Evolutionary conservation across 768 basidiomycete species (phyloP).

Genomic region (Lactifluus hygrophoroides): DNA sequence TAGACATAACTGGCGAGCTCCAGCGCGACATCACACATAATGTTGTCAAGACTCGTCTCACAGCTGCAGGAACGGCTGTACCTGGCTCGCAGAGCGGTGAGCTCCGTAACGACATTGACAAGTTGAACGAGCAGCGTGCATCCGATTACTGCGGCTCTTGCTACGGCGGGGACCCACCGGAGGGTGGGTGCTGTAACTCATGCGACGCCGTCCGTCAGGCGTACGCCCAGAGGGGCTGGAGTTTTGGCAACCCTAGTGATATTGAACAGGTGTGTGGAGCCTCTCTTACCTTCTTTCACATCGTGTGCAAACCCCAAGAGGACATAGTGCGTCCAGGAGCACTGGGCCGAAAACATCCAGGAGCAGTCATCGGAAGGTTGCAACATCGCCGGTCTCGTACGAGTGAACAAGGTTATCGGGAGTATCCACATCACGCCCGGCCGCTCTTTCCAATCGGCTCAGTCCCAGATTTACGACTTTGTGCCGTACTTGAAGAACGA

Average conservation of each 20-base stretch:
- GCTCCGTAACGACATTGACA: conserved; percentile 83
- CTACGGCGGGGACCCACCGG: conserved; percentile 77
- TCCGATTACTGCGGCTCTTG: conserved; percentile 88
- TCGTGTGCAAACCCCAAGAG: not conserved
- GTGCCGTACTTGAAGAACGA: conserved; percentile 92
- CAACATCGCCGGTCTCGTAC: conserved; percentile 83
- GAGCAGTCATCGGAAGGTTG: conserved; percentile 93
- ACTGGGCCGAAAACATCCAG: conserved; percentile 89
- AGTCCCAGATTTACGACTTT: conserved; percentile 74
- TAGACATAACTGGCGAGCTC: conserved; percentile 96
- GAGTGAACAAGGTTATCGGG: conserved; percentile 95
- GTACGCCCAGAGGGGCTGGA: conserved; percentile 92
- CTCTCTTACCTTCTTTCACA: not conserved
- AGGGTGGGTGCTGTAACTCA: conserved; percentile 84
- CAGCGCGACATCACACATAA: conserved; percentile 89
- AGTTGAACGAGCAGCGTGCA: conserved; percentile 51
- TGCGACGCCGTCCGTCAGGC: conserved; percentile 91
- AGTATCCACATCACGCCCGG: conserved; percentile 95
- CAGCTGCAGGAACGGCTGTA: conserved; percentile 49
- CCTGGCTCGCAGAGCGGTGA: conserved; percentile 48
- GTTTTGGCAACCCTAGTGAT: conserved; percentile 80
- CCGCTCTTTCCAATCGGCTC: conserved; percentile 83
- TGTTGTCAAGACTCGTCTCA: conserved; percentile 74
- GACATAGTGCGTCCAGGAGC: conserved; percentile 81
- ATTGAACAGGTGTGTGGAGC: conserved; percentile 77